Evolutionary conservation across 106 monocot species (phyloP).

Genomic region (Apostasia ramifera): DNA sequence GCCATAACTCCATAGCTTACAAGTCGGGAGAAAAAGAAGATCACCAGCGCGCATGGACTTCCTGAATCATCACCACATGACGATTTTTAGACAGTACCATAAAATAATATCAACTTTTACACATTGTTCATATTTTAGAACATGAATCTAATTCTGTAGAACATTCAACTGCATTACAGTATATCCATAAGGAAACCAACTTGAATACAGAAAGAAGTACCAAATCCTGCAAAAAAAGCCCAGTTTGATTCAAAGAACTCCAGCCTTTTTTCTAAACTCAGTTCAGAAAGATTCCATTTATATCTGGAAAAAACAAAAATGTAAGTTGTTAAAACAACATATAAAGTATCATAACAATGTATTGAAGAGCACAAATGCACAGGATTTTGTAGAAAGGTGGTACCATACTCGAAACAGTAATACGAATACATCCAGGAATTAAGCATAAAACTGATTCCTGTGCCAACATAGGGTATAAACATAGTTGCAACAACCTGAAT

Average conservation of each 20-base stretch:
- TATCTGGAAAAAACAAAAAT: slow-evolving; percentile 43
- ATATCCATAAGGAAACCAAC: not conserved
- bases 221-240: slow-evolving; percentile 97
- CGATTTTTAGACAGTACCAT: too few species aligned
- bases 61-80: slow-evolving; percentile 40
- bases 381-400: not conserved
- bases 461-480: slow-evolving; percentile 78
- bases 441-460: slow-evolving; percentile 72
- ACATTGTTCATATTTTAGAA: too few species aligned
- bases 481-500: slow-evolving; percentile 70
- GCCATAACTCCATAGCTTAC: slow-evolving; percentile 92
- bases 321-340: not conserved
- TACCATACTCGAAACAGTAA: slow-evolving; percentile 93
- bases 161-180: not conserved
- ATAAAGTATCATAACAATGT: not conserved
- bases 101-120: too few species aligned
- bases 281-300: slow-evolving; percentile 87
- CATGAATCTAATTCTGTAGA: too few species aligned
- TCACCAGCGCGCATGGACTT: slow-evolving; percentile 83
- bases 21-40: slow-evolving; percentile 84
- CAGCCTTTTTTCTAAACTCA: slow-evolving; percentile 71
- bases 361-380: not conserved
- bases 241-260: slow-evolving; percentile 96
- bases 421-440: slow-evolving; percentile 97
- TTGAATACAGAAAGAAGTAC: slow-evolving; percentile 27